Conservation (phyloP, 1,284 basidiomycete genomes). For the Apiotrichum sp. region DNA sequence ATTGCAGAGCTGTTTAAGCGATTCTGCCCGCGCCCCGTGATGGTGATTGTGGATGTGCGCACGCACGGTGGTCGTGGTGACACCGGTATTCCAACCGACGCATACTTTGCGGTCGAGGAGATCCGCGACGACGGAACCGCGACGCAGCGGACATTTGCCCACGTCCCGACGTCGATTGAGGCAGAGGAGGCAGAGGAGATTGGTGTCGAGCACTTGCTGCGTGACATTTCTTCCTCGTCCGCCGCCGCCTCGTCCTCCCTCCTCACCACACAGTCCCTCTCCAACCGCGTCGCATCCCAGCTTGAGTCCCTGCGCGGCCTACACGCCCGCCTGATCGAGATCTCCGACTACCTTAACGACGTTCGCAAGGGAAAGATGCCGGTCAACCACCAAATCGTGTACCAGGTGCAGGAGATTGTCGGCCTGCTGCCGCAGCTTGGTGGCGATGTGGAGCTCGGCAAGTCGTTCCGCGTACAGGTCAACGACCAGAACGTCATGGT, state of each 20-base stretch:
- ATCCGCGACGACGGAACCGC: slow-evolving; percentile 81
- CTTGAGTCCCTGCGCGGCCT: slow-evolving; percentile 84
- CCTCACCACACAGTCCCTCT: slow-evolving; percentile 59
- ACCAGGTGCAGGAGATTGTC: slow-evolving; percentile 91
- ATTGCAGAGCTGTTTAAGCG: slow-evolving; percentile 95
- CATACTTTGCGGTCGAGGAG: slow-evolving; percentile 96
- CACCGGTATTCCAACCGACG: slow-evolving; percentile 93
- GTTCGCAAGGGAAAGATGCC: slow-evolving; percentile 75
- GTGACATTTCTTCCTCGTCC: slow-evolving; percentile 78
- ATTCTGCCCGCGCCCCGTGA: slow-evolving; percentile 84
- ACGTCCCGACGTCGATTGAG: slow-evolving; percentile 68
- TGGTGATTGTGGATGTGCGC: slow-evolving; percentile 97
- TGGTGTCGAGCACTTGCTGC: slow-evolving; percentile 92
- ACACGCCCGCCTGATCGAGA: slow-evolving; percentile 77
- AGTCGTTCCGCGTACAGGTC: slow-evolving; percentile 82
- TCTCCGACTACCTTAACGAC: slow-evolving; percentile 80
- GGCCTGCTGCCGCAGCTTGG: slow-evolving; percentile 82
- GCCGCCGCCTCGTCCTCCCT: slow-evolving; percentile 40
- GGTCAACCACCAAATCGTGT: slow-evolving; percentile 93
- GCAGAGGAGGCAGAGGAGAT: slow-evolving; percentile 99
- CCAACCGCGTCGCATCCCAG: slow-evolving; percentile 86
- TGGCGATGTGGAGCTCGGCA: slow-evolving; percentile 59
- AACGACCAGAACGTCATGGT: slow-evolving; percentile 93
- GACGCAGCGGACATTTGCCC: slow-evolving; percentile 58
- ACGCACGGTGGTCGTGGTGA: slow-evolving; percentile 58